Evolutionary conservation across 495 filamentous ascomycete genomes (phyloP), one percentile per base, ranked within the genome.

Genomic region (Hypoxylon fuscum): DNA sequence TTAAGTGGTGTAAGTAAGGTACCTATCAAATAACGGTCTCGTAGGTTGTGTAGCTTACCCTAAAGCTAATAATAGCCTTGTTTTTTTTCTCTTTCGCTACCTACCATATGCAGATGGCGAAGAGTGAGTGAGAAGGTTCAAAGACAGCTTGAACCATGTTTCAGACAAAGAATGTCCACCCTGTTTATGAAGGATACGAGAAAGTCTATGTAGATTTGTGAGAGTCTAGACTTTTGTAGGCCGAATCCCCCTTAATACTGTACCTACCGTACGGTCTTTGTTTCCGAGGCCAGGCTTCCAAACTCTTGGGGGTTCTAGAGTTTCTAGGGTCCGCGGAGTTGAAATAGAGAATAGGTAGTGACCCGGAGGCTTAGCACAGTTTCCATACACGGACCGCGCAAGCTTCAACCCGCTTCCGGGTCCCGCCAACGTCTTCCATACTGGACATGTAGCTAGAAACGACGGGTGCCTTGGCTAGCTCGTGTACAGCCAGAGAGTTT

Each of bases 361-460:
- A n/a, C n/a, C 21, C 12, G 17, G 49, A 51, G 62, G 62, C 62
- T 65, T 54, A 65, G 49, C 62, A 65, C 55, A 51, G 50, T 65
- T 18, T 38, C 12, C 9, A 21, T 9, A 40, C 54, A 59, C 55
- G 21, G 54, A 38, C 48, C 32, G n/a, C 8, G n/a, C 23, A 35
- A 37, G 6, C 17, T 22, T 22, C 31, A 15, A 31, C 7, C 27
- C 1, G 15, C 20, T 43, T 43, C 40, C 25, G 25, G 8, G 8
- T 27, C 25, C 25, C 25, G 8, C 25, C 25, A 27, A 27, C 25
- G 25, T 27, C n/a, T n/a, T n/a, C 25, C 25, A 27, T 27, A 27
- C 8, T n/a, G n/a, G n/a, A n/a, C n/a, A n/a, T n/a, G n/a, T n/a
- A n/a, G n/a, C n/a, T n/a, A n/a, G n/a, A n/a, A n/a, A n/a, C n/a